Percentiles rank a stretch among this genome's conserved stretches.
Evolutionary conservation across 352 stramenopile species (phyloP).

Genomic region (Phytophthora citrophthora): DNA sequence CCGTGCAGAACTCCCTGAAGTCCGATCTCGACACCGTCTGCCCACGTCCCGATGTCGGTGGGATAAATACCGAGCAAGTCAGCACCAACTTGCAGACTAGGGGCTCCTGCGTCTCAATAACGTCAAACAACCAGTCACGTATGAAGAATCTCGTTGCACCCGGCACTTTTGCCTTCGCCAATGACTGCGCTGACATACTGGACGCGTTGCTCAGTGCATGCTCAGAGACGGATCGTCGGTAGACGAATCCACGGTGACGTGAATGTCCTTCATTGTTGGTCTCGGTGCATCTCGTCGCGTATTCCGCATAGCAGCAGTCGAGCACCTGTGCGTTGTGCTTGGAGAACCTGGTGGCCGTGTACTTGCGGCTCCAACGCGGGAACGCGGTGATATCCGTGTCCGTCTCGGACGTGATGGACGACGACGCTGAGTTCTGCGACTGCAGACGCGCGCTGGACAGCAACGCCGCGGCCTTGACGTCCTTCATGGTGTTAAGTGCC

Average conservation of each 20-base stretch:
- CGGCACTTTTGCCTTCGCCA: slow-evolving; percentile 45
- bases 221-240: slow-evolving; percentile 76
- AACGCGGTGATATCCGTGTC: slow-evolving; percentile 40
- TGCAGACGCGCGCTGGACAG: slow-evolving; percentile 45
- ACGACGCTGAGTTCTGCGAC: slow-evolving; percentile 31
- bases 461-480: slow-evolving; percentile 58
- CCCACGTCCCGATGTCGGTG: slow-evolving; percentile 5
- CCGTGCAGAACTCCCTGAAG: slow-evolving; percentile 70
- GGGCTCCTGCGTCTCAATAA: slow-evolving; percentile 61
- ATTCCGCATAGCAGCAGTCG: slow-evolving; percentile 73
- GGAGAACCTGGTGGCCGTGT: slow-evolving; percentile 61
- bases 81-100: slow-evolving; percentile 74
- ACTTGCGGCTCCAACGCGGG: slow-evolving; percentile 73
- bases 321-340: slow-evolving; percentile 63
- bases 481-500: slow-evolving; percentile 69
- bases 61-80: slow-evolving; percentile 65
- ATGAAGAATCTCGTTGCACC: slow-evolving; percentile 56
- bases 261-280: slow-evolving; percentile 35
- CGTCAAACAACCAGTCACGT: slow-evolving; percentile 75
- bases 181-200: slow-evolving; percentile 40
- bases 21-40: slow-evolving; percentile 37
- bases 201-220: slow-evolving; percentile 49
- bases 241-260: slow-evolving; percentile 64
- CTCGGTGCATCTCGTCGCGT: slow-evolving; percentile 42
- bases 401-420: slow-evolving; percentile 48